A percentile compares a stretch with the other conserved stretches of the same genome.
phyloP scores from a whole-genome alignment of 2,329 filamentous ascomycete genomes.

The Eurotiales sp. region DNA sequence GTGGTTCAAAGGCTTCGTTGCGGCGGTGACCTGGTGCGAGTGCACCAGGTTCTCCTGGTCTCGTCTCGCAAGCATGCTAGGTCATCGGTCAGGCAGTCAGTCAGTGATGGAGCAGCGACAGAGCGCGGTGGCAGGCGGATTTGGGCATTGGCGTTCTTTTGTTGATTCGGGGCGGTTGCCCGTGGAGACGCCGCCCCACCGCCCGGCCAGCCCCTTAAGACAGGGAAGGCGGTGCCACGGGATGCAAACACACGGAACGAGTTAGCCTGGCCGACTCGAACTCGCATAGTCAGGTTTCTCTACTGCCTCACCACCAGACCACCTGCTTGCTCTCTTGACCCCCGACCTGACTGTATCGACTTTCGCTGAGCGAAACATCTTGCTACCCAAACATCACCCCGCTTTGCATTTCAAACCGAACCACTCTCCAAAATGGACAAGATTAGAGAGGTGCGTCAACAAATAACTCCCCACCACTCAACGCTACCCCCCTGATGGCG shows the following conservation, averaged over 20 bases:
- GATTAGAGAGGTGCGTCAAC: conserved; percentile 14
- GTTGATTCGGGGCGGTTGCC: conserved; percentile 34
- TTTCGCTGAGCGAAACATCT: conserved; percentile 39
- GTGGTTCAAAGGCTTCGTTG: conserved; percentile 69
- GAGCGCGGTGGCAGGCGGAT: conserved; percentile 17
- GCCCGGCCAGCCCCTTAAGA: conserved; percentile 6
- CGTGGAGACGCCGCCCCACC: conserved; percentile 30
- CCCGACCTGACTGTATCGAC: conserved; percentile 21
- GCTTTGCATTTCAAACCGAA: conserved; percentile 25
- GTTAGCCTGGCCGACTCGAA: conserved; percentile 13
- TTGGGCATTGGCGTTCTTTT: conserved; percentile 20
- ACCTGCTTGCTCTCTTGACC: conserved; percentile 14
- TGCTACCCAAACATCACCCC: conserved; percentile 26
- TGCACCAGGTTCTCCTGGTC: conserved; percentile 88
- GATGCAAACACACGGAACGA: conserved; percentile 8
- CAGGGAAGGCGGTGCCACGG: conserved; percentile 2
- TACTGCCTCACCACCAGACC: conserved; percentile 21
- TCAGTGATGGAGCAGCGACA: not conserved
- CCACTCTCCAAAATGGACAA: conserved; percentile 63
- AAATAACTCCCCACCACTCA: conserved; percentile 16
- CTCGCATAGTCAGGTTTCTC: no score
- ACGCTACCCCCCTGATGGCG: conserved; percentile 29
- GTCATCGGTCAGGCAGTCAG: not conserved
- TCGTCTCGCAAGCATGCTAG: conserved; percentile 70
- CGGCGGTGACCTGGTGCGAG: conserved; percentile 65